Conservation (phyloP, 208 protist genomes). For the Naegleria fowleri region DNA sequence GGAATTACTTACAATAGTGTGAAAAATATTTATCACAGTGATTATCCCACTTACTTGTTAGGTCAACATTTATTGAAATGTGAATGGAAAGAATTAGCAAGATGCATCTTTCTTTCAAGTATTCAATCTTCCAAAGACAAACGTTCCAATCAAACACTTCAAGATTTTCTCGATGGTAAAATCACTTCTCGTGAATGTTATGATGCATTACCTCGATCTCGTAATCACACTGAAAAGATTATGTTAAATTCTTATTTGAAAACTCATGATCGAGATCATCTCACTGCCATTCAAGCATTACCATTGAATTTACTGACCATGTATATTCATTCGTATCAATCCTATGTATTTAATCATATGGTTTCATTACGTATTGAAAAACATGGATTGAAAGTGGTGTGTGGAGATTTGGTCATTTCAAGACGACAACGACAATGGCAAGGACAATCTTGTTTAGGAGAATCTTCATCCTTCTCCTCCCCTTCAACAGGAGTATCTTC, state of each 20-base stretch:
- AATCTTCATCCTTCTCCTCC: too few species aligned
- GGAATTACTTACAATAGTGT: conserved; percentile 63
- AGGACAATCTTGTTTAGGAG: conserved; percentile 18
- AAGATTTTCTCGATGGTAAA: neutral
- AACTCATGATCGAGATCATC: conserved; percentile 48
- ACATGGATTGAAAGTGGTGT: conserved; percentile 46
- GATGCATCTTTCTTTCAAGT: conserved; percentile 64
- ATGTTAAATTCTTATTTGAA: neutral
- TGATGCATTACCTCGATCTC: neutral
- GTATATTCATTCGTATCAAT: conserved; percentile 88
- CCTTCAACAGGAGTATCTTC: too few species aligned
- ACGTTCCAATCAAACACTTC: neutral
- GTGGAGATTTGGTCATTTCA: conserved; percentile 69
- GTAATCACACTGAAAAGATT: neutral
- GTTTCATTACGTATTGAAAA: conserved; percentile 64
- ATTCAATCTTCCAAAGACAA: neutral
- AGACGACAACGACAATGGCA: too few species aligned
- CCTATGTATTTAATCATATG: conserved; percentile 81
- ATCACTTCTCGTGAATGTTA: neutral
- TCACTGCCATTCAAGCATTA: conserved; percentile 60
- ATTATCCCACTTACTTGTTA: conserved; percentile 71
- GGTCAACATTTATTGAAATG: conserved; percentile 67
- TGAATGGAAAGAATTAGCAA: conserved; percentile 58
- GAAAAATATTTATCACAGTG: neutral
- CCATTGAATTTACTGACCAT: conserved; percentile 74